A percentile compares a stretch with the other conserved stretches of the same genome.
phyloP scores from a whole-genome alignment of 139 green algal genomes.

The Haematococcus sp. region DNA sequence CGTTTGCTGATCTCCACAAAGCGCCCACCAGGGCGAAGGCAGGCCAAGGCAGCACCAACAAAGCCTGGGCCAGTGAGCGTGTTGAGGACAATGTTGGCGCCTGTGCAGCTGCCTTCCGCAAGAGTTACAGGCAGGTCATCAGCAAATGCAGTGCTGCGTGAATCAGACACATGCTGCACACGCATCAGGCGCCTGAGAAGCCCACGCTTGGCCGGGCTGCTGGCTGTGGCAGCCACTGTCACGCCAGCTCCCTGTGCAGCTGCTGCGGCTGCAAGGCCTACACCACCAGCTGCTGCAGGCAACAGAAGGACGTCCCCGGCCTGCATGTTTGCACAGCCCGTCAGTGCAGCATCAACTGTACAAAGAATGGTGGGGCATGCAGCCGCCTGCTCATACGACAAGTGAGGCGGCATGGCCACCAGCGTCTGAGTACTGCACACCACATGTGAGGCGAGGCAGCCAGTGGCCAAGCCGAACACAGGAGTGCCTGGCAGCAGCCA shows the following conservation, averaged over 20 bases:
- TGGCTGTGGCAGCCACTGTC: slow-evolving; percentile 60
- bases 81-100: slow-evolving; percentile 54
- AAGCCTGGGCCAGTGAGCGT: slow-evolving; percentile 81
- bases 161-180: slow-evolving; percentile 43
- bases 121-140: slow-evolving; percentile 26
- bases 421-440: slow-evolving; percentile 35
- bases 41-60: slow-evolving; percentile 64
- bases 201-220: slow-evolving; percentile 61
- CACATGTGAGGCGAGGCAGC: slow-evolving; percentile 69
- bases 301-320: slow-evolving; percentile 49
- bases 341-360: slow-evolving; percentile 53
- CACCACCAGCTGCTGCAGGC: slow-evolving; percentile 60
- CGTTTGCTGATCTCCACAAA: slow-evolving; percentile 89
- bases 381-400: slow-evolving; percentile 64
- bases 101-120: neutral
- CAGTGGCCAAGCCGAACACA: slow-evolving; percentile 75
- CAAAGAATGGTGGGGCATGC: slow-evolving; percentile 60
- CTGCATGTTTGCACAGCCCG: slow-evolving; percentile 16
- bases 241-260: slow-evolving; percentile 25
- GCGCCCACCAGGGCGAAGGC: slow-evolving; percentile 41
- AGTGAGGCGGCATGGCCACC: slow-evolving; percentile 53
- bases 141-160: slow-evolving; percentile 63
- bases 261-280: slow-evolving; percentile 72
- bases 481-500: slow-evolving; percentile 56
- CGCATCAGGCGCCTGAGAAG: slow-evolving; percentile 55